These are phyloP conservation scores for Capillidium rhysosporum DNA, from an alignment of 371 early-diverging fungal species.

Conservation along the genomic window DNA sequence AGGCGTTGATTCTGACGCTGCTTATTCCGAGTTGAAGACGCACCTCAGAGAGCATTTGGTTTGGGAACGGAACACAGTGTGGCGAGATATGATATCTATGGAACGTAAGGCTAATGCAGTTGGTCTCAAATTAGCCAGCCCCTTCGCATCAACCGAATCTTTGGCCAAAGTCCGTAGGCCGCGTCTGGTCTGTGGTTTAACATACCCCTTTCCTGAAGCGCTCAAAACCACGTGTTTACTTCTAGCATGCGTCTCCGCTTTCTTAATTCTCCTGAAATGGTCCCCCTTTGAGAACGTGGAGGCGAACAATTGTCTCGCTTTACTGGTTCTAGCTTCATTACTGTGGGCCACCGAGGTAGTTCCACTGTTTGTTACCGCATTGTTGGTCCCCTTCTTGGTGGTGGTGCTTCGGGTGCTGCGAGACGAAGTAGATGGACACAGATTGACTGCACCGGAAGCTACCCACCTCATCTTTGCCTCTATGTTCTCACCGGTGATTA, in stretches of 20 bases:
- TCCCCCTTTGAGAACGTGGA: conserved; percentile 34
- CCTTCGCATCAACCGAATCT: not conserved
- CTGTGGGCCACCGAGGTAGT: conserved; percentile 84
- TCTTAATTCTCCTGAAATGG: conserved; percentile 23
- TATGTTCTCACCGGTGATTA: conserved; percentile 91
- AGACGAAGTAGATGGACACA: conserved; percentile 18
- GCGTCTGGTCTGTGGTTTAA: conserved; percentile 11
- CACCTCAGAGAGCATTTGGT: conserved; percentile 79
- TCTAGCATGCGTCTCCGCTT: conserved; percentile 24
- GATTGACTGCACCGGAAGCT: conserved; percentile 46
- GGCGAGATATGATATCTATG: conserved; percentile 88
- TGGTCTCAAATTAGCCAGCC: conserved; percentile 18
- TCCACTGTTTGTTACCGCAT: conserved; percentile 82
- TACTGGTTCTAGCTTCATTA: conserved; percentile 65
- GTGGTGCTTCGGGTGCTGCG: conserved; percentile 70
- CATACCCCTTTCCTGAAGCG: conserved; percentile 17
- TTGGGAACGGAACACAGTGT: conserved; percentile 92
- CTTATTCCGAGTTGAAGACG: conserved; percentile 54
- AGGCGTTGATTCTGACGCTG: conserved; percentile 25
- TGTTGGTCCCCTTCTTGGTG: conserved; percentile 71
- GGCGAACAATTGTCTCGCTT: conserved; percentile 62
- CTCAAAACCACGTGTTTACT: conserved; percentile 17
- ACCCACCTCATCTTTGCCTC: conserved; percentile 62
- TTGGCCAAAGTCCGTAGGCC: conserved; percentile 32
- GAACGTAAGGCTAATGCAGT: conserved; percentile 64